Evolutionary conservation across 2,329 filamentous ascomycete species (phyloP).

Genomic region (Fusarium citri): DNA sequence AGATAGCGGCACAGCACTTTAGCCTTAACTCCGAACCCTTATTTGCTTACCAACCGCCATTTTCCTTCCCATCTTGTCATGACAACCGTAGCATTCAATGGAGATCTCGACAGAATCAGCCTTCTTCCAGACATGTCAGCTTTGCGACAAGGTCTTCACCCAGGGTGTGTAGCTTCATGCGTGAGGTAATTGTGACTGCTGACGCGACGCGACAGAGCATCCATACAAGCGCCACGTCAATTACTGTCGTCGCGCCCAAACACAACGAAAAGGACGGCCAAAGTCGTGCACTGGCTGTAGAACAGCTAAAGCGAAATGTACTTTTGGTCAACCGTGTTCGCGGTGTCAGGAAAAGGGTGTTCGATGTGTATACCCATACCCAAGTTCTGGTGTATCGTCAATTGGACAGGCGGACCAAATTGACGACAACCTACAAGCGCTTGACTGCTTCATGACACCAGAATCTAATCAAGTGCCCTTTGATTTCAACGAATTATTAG

Average conservation of each 20-base stretch:
- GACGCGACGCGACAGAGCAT: conserved; percentile 13
- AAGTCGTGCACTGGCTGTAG: conserved; percentile 41
- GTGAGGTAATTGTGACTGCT: no score
- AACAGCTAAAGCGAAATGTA: conserved; percentile 42
- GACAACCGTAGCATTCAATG: neutral
- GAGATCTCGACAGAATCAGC: neutral
- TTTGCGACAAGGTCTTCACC: conserved; percentile 40
- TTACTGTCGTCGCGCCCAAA: conserved; percentile 44
- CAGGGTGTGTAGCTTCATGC: conserved; percentile 12
- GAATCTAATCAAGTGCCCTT: neutral
- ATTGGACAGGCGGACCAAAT: neutral
- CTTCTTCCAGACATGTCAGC: conserved; percentile 24
- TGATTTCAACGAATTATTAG: neutral
- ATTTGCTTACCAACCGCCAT: conserved; percentile 10
- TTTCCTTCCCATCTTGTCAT: neutral
- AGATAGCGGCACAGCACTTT: neutral
- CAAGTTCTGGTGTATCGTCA: neutral
- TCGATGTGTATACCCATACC: conserved; percentile 29
- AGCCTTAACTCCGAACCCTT: conserved; percentile 23
- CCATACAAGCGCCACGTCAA: conserved; percentile 43
- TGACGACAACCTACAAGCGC: neutral
- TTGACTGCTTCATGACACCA: neutral
- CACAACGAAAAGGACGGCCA: conserved; percentile 39
- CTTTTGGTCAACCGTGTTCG: conserved; percentile 39
- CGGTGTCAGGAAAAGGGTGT: conserved; percentile 32